Evolutionary conservation across 208 protist species (phyloP).

Genomic region (Trichomonas gallinae): DNA sequence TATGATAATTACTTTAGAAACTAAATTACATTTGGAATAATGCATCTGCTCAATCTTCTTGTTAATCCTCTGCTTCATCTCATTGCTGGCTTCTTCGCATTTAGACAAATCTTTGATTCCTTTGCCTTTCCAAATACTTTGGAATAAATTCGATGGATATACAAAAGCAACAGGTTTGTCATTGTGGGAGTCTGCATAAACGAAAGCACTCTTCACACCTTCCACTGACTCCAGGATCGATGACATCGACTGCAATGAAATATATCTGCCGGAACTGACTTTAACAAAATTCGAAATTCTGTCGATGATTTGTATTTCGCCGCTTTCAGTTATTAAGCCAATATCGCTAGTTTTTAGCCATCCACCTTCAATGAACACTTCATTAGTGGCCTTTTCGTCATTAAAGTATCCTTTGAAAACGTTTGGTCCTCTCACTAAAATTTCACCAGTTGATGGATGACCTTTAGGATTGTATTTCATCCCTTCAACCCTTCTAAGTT

Average conservation of each 20-base stretch:
- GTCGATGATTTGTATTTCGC: background rate
- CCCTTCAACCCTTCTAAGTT: background rate
- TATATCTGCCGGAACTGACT: background rate
- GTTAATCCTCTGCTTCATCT: background rate
- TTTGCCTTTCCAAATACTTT: background rate
- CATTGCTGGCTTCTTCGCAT: background rate
- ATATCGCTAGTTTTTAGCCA: background rate
- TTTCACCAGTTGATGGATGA: background rate
- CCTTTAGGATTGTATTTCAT: background rate
- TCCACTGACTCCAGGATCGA: background rate
- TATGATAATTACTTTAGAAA: background rate
- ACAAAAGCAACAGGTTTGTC: background rate
- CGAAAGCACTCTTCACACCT: background rate
- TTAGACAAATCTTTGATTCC: background rate
- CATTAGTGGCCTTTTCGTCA: background rate
- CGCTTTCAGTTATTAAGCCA: background rate
- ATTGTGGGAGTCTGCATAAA: background rate
- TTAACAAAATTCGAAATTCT: background rate
- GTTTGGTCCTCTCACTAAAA: background rate
- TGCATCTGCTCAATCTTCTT: background rate
- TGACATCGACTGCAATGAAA: background rate
- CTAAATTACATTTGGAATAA: background rate
- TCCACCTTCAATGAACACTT: background rate
- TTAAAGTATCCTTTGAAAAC: conserved; percentile 8
- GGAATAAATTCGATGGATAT: background rate